phyloP scores from a whole-genome alignment of 345 rosid genomes.

The Arabidopsis suecica region DNA sequence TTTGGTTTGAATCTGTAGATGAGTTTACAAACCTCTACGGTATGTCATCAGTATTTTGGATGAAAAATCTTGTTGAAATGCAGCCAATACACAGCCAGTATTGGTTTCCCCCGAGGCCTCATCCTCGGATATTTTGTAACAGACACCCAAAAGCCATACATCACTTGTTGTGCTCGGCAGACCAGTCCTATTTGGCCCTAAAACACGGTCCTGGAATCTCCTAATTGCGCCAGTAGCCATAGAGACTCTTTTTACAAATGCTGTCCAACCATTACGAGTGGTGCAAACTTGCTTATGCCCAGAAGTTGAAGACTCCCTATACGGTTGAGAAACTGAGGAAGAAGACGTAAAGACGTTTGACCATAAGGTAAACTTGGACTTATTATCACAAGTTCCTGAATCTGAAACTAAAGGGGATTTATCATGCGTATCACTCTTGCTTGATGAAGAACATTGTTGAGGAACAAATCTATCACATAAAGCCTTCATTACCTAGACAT shows the following conservation, averaged over 20 bases:
- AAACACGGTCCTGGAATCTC: conserved; percentile 83
- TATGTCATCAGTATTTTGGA: conserved; percentile 82
- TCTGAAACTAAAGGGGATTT: conserved; percentile 59
- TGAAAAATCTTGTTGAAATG: conserved; percentile 70
- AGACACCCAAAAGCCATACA: conserved; percentile 84
- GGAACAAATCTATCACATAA: conserved; percentile 59
- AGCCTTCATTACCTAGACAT: conserved; percentile 77
- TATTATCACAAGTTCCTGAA: conserved; percentile 55
- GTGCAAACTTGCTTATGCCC: conserved; percentile 51
- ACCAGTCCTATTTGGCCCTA: conserved; percentile 74
- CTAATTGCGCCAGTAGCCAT: conserved; percentile 81
- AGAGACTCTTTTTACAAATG: conserved; percentile 62
- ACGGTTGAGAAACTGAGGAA: conserved; percentile 65
- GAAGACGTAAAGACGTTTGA: conserved; percentile 68
- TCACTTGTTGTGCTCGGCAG: conserved; percentile 66
- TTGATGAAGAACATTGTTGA: conserved; percentile 53
- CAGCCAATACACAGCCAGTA: conserved; percentile 54
- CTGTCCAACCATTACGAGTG: conserved; percentile 69
- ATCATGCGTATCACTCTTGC: conserved; percentile 46
- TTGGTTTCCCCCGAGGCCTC: conserved; percentile 51
- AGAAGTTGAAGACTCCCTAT: conserved; percentile 54
- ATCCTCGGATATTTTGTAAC: conserved; percentile 67
- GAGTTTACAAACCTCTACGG: conserved; percentile 72
- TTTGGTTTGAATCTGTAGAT: conserved; percentile 13
- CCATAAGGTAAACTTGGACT: conserved; percentile 57